Percentiles rank a stretch among this genome's conserved stretches.
These are phyloP conservation scores for Lasiosphaeria miniovina DNA, from an alignment of 495 filamentous ascomycete genomes.

Conservation along the genomic window DNA sequence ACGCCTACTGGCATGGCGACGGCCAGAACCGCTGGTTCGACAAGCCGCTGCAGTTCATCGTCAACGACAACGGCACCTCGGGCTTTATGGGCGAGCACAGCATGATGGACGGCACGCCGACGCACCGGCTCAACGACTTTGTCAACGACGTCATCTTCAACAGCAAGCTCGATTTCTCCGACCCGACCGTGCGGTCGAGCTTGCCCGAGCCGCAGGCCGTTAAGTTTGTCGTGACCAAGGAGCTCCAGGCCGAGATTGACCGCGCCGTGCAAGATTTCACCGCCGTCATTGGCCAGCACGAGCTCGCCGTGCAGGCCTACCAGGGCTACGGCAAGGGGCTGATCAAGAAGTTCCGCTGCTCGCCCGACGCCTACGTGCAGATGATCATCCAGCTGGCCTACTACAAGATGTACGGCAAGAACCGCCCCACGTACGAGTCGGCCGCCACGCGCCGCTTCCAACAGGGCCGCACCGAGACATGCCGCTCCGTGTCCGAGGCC, in stretches of 20 bases:
- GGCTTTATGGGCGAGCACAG: conserved; percentile 99
- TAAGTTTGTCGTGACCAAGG: conserved; percentile 71
- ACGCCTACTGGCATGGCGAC: conserved; percentile 98
- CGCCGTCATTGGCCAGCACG: conserved; percentile 77
- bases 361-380: conserved; percentile 95
- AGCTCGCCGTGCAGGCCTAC: conserved; percentile 90
- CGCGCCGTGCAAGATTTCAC: conserved; percentile 72
- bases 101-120: conserved; percentile 99
- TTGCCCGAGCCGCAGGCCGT: conserved; percentile 77
- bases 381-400: conserved; percentile 99
- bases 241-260: conserved; percentile 70
- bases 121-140: conserved; percentile 93
- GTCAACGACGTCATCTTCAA: conserved; percentile 84
- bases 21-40: conserved; percentile 96
- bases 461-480: conserved; percentile 94
- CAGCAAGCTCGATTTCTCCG: conserved; percentile 84
- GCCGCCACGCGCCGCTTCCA: conserved; percentile 93
- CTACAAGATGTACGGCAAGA: conserved; percentile 98
- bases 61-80: conserved; percentile 97
- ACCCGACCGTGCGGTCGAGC: conserved; percentile 70
- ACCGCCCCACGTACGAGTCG: conserved; percentile 96
- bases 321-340: conserved; percentile 97
- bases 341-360: conserved; percentile 99
- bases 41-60: conserved; percentile 95
- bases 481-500: conserved; percentile 86